These are phyloP conservation scores for Botrytis medusae DNA, from an alignment of 2,329 filamentous ascomycete genomes.

Conservation along the genomic window DNA sequence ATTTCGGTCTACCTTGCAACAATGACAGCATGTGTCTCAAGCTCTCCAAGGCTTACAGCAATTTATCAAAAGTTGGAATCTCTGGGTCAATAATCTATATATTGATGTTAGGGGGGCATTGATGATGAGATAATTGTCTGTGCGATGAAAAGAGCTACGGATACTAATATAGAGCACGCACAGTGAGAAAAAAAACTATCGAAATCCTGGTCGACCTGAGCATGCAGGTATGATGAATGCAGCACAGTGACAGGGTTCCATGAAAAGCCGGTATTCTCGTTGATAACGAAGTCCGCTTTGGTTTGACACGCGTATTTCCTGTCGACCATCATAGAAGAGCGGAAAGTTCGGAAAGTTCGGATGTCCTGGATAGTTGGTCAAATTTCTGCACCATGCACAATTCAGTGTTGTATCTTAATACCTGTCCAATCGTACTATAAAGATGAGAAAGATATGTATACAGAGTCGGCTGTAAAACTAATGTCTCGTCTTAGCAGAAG, in stretches of 20 bases:
- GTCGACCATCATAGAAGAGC: neutral
- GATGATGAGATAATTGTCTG: slow-evolving; percentile 14
- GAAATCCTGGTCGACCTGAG: slow-evolving; percentile 2
- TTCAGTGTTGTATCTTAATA: neutral
- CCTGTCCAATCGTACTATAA: slow-evolving; percentile 1
- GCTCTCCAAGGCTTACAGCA: neutral
- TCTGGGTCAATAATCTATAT: neutral
- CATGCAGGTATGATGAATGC: neutral
- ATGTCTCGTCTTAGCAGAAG: slow-evolving; percentile 7
- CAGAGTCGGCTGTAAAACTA: slow-evolving; percentile 6
- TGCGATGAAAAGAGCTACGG: neutral
- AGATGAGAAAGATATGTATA: neutral
- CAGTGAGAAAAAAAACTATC: neutral
- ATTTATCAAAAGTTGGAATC: slow-evolving; percentile 2
- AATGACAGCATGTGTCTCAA: neutral
- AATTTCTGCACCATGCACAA: neutral
- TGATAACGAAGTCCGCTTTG: slow-evolving; percentile 4
- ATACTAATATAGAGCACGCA: neutral
- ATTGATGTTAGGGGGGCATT: neutral
- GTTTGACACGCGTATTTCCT: neutral
- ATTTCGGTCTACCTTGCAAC: neutral
- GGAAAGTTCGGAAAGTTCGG: neutral
- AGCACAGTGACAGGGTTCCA: slow-evolving; percentile 2
- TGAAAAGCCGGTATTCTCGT: slow-evolving; percentile 11
- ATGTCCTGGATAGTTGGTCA: slow-evolving; percentile 6